Evolutionary conservation across 2,329 filamentous ascomycete genomes (phyloP).

Genomic region (Beauveria caledonica): DNA sequence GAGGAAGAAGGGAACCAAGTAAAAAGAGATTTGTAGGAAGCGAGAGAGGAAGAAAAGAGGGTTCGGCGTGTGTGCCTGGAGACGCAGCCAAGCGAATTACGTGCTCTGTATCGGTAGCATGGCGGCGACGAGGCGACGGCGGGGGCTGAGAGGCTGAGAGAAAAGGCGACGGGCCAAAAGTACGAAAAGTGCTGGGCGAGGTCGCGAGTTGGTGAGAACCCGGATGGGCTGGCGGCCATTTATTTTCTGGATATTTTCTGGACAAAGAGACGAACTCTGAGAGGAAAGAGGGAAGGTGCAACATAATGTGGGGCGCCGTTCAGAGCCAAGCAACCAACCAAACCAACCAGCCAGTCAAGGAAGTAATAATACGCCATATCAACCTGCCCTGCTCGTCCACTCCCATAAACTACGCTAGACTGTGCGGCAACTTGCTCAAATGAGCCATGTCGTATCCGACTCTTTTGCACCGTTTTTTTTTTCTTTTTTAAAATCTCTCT

Average conservation of each 20-base stretch:
- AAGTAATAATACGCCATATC: too few species aligned
- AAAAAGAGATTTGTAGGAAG: neutral
- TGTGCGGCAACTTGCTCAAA: neutral
- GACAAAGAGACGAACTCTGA: neutral
- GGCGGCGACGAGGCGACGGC: neutral
- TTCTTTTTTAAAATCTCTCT: neutral
- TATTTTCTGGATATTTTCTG: conserved; percentile 1
- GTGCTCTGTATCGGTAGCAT: conserved; percentile 2
- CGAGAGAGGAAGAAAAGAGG: neutral
- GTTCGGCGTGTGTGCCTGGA: conserved; percentile 5
- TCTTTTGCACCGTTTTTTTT: neutral
- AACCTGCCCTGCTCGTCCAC: too few species aligned
- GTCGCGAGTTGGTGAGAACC: conserved; percentile 10
- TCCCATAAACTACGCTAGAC: neutral
- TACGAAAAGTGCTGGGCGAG: neutral
- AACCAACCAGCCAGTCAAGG: too few species aligned
- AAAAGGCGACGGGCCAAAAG: neutral
- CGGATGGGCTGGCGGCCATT: conserved; percentile 6
- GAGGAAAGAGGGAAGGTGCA: neutral
- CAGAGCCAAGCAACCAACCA: neutral
- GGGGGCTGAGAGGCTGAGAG: too few species aligned
- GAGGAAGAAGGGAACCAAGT: neutral
- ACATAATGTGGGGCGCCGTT: neutral
- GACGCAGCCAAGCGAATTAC: conserved; percentile 4
- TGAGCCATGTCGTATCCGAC: neutral